These are phyloP conservation scores for Penicillium diatomitis DNA, from an alignment of 495 filamentous ascomycete genomes.

Conservation along the genomic window DNA sequence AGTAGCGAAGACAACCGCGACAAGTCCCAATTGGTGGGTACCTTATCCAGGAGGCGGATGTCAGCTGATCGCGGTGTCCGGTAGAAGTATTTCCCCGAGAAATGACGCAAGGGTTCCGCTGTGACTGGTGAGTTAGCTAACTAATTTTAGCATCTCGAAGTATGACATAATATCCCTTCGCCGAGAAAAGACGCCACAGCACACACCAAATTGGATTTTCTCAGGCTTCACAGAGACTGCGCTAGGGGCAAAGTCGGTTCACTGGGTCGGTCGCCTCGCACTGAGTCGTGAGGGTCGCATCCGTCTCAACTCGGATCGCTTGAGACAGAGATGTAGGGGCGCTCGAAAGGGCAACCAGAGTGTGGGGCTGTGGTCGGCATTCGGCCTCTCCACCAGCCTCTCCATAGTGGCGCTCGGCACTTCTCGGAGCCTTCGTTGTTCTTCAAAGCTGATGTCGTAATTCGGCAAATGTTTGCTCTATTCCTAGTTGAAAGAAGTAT, in stretches of 20 bases:
- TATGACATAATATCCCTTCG: background rate
- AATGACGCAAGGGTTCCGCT: too few species aligned
- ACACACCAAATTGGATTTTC: background rate
- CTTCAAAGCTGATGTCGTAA: slow-evolving; percentile 16
- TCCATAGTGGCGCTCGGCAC: slow-evolving; percentile 1
- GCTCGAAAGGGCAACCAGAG: slow-evolving; percentile 14
- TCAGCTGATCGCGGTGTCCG: background rate
- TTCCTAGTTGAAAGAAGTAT: slow-evolving; percentile 9
- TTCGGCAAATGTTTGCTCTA: slow-evolving; percentile 17
- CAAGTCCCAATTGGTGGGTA: background rate
- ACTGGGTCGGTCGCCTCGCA: slow-evolving; percentile 14
- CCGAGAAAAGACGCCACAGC: background rate
- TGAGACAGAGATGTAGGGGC: slow-evolving; percentile 15
- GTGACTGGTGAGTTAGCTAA: too few species aligned
- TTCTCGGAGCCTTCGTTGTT: slow-evolving; percentile 11
- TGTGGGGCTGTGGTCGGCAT: slow-evolving; percentile 11
- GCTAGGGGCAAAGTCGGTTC: slow-evolving; percentile 16
- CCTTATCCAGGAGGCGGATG: background rate
- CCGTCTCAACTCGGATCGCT: slow-evolving; percentile 18
- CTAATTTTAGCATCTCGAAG: background rate
- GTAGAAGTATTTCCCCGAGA: background rate
- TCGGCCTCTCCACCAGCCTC: too few species aligned
- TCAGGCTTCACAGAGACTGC: background rate
- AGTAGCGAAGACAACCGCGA: background rate
- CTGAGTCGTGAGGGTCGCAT: slow-evolving; percentile 16